Percentiles rank a stretch among this genome's conserved stretches.
These are phyloP conservation scores for Ilyonectria mors-panacis DNA, from an alignment of 2,329 filamentous ascomycete species.

Conservation along the genomic window DNA sequence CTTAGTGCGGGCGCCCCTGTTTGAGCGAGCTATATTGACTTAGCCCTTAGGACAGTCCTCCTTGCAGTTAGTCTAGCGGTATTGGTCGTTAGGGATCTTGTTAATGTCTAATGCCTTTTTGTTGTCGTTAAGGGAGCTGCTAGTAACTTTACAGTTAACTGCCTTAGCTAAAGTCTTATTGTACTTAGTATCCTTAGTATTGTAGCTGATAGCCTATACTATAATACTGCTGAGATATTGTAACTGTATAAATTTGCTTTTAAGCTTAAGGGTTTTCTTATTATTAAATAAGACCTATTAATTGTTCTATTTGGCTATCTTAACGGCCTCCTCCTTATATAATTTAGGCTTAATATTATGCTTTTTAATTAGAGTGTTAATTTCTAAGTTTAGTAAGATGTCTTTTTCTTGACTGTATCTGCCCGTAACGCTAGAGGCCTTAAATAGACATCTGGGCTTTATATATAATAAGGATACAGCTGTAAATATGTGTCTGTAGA, in stretches of 20 bases:
- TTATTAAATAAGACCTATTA: constrained; percentile 32
- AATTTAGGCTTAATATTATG: background rate
- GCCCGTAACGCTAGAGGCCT: background rate
- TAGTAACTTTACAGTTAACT: background rate
- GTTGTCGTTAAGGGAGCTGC: constrained; percentile 9
- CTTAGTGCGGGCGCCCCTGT: constrained; percentile 6
- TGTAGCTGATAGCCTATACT: constrained; percentile 35
- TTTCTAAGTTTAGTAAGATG: constrained; percentile 24
- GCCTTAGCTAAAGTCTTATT: constrained; percentile 12
- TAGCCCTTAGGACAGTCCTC: constrained; percentile 28
- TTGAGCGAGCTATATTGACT: constrained; percentile 15
- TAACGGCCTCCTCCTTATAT: constrained; percentile 22
- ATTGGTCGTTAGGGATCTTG: constrained; percentile 22
- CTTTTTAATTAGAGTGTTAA: background rate
- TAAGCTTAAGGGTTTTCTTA: constrained; percentile 20
- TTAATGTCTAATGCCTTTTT: background rate
- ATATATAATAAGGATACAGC: background rate
- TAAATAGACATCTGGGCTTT: constrained; percentile 28
- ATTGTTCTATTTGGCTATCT: constrained; percentile 4
- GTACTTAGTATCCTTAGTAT: constrained; percentile 28
- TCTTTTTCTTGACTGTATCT: constrained; percentile 18
- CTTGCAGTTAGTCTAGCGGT: constrained; percentile 31
- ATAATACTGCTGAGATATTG: constrained; percentile 32
- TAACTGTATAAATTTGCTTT: constrained; percentile 8
- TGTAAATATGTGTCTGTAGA: constrained; percentile 37